Base-by-base conservation (phyloP, 75 land plant genomes). In the Pseudotsuga menziesii region DNA sequence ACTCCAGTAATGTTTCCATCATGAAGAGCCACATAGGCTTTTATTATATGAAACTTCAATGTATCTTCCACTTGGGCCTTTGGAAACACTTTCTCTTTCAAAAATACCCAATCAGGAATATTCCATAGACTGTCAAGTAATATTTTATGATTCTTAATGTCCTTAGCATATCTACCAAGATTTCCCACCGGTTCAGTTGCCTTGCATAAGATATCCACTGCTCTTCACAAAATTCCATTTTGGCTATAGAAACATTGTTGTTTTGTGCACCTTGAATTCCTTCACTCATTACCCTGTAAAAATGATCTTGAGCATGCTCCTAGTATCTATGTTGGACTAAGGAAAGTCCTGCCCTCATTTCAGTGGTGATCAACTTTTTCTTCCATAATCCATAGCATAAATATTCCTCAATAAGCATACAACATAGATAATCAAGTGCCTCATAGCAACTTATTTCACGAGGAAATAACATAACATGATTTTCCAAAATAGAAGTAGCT, bases 161-260 rank as follows among this genome's bases (percentile, higher is more conserved):
- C 87, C 76, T 89, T 94, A n/a, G 93, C 99, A 89, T 90, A 93
- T 39, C 93, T 97, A 23, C 77, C 86, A 54, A 96, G 84, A n/a
- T 82, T 59, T 96, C 99, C 99, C 99, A 96, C 74, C 93, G 99
- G 72, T 92, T 91, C 58, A 96, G 88, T 72, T 95, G 93, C 59
- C 75, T 78, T 41, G 99, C 93, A 88, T 94, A 96, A 27, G 82
- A 81, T 44, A 96, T 85, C 97, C 97, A 96, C 74, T 96, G 99
- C 64, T 96, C 99, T 78, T 96, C 99, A 93, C 94, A 96, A 52
- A 96, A 88, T 81, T 94, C 93, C 94, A 96, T 92, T 78, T 96
- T 97, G 61, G 97, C 94, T 69, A 93, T 96, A 4, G 99, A 90
- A 36, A 94, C 91, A 32, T 84, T 81, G 78, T 87, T 89, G 78